phyloP scores from a whole-genome alignment of 148 eudicot genomes.

The Nyssa sinensis region DNA sequence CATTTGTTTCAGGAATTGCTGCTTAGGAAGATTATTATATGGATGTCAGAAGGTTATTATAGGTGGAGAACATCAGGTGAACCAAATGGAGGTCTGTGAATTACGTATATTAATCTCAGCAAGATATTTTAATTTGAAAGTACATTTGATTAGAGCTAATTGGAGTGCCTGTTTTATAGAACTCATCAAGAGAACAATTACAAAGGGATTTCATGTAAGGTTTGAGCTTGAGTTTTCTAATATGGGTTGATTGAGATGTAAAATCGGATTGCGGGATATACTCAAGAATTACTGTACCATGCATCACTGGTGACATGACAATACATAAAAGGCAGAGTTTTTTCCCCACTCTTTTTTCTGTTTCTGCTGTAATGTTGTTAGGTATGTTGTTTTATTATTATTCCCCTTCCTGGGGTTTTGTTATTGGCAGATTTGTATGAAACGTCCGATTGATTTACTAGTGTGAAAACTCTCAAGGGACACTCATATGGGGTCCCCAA shows the following conservation, averaged over 20 bases:
- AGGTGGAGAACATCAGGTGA: slow-evolving; percentile 21
- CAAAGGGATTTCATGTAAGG: slow-evolving; percentile 25
- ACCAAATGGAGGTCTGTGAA: slow-evolving; percentile 19
- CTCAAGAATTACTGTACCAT: slow-evolving; percentile 10
- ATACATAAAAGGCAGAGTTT: slow-evolving; percentile 16
- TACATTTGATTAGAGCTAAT: slow-evolving; percentile 30
- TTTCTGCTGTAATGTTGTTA: slow-evolving; percentile 14
- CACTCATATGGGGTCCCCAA: slow-evolving; percentile 10
- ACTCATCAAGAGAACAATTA: slow-evolving; percentile 17
- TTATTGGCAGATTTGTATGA: slow-evolving; percentile 14
- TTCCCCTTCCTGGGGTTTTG: neutral
- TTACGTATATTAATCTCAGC: slow-evolving; percentile 12
- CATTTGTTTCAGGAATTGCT: slow-evolving; percentile 55
- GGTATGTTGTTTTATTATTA: slow-evolving; percentile 5
- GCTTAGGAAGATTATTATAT: slow-evolving; percentile 44
- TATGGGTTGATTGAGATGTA: slow-evolving; percentile 34
- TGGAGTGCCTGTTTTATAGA: slow-evolving; percentile 29
- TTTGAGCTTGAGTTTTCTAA: slow-evolving; percentile 31
- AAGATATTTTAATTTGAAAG: slow-evolving; percentile 22
- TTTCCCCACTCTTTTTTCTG: slow-evolving; percentile 1
- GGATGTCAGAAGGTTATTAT: slow-evolving; percentile 12
- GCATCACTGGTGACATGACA: slow-evolving; percentile 23
- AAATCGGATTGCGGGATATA: slow-evolving; percentile 23
- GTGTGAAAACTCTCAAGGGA: slow-evolving; percentile 4
- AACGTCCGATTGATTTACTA: slow-evolving; percentile 17